Evolutionary conservation across 2,329 filamentous ascomycete genomes (phyloP).

Genomic region (Ilyonectria sp.): DNA sequence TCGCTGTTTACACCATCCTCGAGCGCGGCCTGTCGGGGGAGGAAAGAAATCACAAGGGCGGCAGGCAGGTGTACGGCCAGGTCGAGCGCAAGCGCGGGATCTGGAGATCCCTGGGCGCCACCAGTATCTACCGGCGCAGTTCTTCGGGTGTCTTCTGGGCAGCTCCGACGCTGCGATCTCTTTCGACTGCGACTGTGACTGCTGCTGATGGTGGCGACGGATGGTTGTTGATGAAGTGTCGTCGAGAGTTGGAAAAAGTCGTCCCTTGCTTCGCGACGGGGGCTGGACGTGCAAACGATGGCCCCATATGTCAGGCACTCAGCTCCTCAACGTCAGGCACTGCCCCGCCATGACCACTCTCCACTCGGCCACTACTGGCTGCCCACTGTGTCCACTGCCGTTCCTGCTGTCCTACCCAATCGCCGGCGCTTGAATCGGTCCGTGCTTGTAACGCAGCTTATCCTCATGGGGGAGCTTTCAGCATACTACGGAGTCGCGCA

Average conservation of each 20-base stretch:
- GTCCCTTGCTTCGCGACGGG: slow-evolving; percentile 46
- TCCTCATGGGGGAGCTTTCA: slow-evolving; percentile 40
- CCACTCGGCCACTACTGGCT: slow-evolving; percentile 28
- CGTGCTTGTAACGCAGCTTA: slow-evolving; percentile 43
- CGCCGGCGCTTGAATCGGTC: slow-evolving; percentile 48
- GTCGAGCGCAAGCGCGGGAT: slow-evolving; percentile 37
- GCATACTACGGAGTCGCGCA: slow-evolving; percentile 20
- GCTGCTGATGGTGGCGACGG: slow-evolving; percentile 46
- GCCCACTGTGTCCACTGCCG: slow-evolving; percentile 31
- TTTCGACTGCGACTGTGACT: slow-evolving; percentile 43
- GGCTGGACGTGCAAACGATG: slow-evolving; percentile 40
- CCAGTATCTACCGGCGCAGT: slow-evolving; percentile 41
- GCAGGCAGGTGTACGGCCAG: slow-evolving; percentile 35
- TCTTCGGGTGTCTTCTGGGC: slow-evolving; percentile 39
- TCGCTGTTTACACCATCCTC: slow-evolving; percentile 55
- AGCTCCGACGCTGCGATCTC: slow-evolving; percentile 40
- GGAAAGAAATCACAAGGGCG: slow-evolving; percentile 43
- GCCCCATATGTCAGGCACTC: slow-evolving; percentile 55
- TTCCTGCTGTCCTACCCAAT: slow-evolving; percentile 38
- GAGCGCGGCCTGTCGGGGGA: slow-evolving; percentile 44
- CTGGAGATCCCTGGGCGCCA: slow-evolving; percentile 33
- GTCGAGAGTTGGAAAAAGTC: slow-evolving; percentile 52
- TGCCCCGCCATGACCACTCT: slow-evolving; percentile 34
- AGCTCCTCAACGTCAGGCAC: slow-evolving; percentile 33
- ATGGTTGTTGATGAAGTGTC: slow-evolving; percentile 50